These are phyloP conservation scores for Dactylonectria estremocensis DNA, from an alignment of 2,329 filamentous ascomycete species.

Conservation along the genomic window DNA sequence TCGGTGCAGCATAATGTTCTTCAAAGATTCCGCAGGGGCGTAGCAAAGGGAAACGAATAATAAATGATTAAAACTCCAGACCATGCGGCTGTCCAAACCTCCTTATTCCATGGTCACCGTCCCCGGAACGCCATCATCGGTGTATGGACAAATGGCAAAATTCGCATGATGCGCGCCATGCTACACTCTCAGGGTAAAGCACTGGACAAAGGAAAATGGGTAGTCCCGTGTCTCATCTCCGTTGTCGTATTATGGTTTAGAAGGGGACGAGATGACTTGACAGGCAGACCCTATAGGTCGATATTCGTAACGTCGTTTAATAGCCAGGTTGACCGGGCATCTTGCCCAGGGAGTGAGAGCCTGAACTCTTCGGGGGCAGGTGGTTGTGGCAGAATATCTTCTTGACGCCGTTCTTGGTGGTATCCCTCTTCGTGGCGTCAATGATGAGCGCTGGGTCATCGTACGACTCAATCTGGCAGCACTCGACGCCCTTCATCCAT, in stretches of 20 bases:
- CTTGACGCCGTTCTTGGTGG: constrained; percentile 58
- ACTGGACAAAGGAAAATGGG: constrained; percentile 21
- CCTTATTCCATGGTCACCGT: constrained; percentile 35
- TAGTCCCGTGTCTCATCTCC: constrained; percentile 17
- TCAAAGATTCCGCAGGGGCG: constrained; percentile 17
- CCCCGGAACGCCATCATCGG: constrained; percentile 43
- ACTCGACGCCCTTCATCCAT: constrained; percentile 83
- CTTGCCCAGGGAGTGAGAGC: constrained; percentile 66
- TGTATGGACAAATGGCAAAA: constrained; percentile 33
- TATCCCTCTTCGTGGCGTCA: constrained; percentile 72
- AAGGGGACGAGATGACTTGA: constrained; percentile 10
- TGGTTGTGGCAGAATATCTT: constrained; percentile 74
- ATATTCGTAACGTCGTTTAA: constrained; percentile 52
- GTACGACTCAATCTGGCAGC: constrained; percentile 81
- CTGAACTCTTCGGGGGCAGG: constrained; percentile 63
- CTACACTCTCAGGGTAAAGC: constrained; percentile 21
- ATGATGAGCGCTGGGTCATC: constrained; percentile 74
- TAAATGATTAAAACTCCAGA: constrained; percentile 41
- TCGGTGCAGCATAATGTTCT: constrained; percentile 8
- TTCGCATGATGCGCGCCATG: constrained; percentile 16
- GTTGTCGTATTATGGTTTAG: constrained; percentile 24
- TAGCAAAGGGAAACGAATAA: constrained; percentile 34
- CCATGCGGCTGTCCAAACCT: constrained; percentile 40
- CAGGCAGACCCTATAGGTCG: constrained; percentile 31
- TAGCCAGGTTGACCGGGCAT: constrained; percentile 72